Evolutionary conservation across 2,329 filamentous ascomycete species (phyloP), one percentile per base, ranked within the genome.

Genomic region (Cercospora sojina): DNA sequence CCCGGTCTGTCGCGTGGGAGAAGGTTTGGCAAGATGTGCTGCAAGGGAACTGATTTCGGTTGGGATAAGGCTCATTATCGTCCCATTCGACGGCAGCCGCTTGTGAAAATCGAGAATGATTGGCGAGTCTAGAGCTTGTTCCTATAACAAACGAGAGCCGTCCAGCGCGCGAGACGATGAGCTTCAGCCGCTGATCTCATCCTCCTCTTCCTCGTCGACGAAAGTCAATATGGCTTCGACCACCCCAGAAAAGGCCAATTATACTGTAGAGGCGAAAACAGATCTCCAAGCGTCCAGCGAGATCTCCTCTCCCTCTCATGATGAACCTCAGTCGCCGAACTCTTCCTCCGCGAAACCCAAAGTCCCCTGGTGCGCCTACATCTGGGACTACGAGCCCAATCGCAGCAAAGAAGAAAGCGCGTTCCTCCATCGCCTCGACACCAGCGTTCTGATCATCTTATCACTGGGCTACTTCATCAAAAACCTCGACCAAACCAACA

Each of bases 361-460:
- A 59, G 59, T 67, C 5, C 70, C 70, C 1, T 70, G 70, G 68
- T 70, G 65, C 53, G 66, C 70, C 2, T 85, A 84, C 64, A 74
- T 86, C 55, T 85, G 83, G 83, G 84, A 86, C 72, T 70, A 70
- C n/a, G 68, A 83, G 79, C 3, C 78, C 82, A 31, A 83, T 83
- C 66, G 70, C n/a, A 66, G 68, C 9, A 67, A 70, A 58, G 68
- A 70, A 56, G 70, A 71, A 49, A 55, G 59, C 7, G 68, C 70
- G 5, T 71, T 71, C 64, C 64, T 71, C 29, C 68, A 64, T 25
- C 53, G 70, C 68, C 74, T 85, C 25, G 83, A 85, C 72, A 74
- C 79, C 8, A 81, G 79, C 1, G 77, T 86, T 32, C 71, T 85
- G 23, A 82, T 81, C 0, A 83, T 84, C 74, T 80, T 82, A 3